Conservation (phyloP, 1,284 basidiomycete species). For the Sanghuangporus baumii region DNA sequence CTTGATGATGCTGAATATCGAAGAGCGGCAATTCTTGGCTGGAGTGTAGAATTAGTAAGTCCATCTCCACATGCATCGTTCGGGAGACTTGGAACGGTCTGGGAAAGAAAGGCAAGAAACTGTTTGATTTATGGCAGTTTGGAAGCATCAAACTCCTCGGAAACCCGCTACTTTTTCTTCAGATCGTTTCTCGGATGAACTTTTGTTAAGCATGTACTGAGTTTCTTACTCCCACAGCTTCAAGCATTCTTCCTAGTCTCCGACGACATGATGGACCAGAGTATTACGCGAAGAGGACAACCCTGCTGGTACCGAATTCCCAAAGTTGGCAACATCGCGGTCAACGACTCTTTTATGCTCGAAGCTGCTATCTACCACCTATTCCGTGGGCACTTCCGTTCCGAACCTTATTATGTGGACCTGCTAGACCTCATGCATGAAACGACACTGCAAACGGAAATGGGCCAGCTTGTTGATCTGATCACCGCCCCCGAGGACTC, state of each 20-base stretch:
- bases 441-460: slow-evolving; percentile 91
- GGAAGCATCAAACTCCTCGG: neutral
- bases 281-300: slow-evolving; percentile 94
- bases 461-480: slow-evolving; percentile 93
- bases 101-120: no score
- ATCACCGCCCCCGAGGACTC: slow-evolving; percentile 91
- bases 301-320: slow-evolving; percentile 92
- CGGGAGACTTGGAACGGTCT: no score
- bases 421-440: slow-evolving; percentile 90
- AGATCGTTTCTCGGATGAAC: neutral
- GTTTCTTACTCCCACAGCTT: slow-evolving; percentile 44
- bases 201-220: neutral
- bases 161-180: neutral
- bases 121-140: neutral
- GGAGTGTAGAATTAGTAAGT: slow-evolving; percentile 92
- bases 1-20: slow-evolving; percentile 83
- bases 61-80: neutral
- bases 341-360: slow-evolving; percentile 98
- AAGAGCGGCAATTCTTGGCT: slow-evolving; percentile 87
- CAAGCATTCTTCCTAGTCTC: slow-evolving; percentile 98
- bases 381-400: slow-evolving; percentile 84
- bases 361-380: slow-evolving; percentile 91
- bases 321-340: slow-evolving; percentile 79
- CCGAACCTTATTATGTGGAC: slow-evolving; percentile 81
- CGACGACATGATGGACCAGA: slow-evolving; percentile 97